phyloP scores from a whole-genome alignment of 495 filamentous ascomycete genomes.

The Neurospora tetraspora region DNA sequence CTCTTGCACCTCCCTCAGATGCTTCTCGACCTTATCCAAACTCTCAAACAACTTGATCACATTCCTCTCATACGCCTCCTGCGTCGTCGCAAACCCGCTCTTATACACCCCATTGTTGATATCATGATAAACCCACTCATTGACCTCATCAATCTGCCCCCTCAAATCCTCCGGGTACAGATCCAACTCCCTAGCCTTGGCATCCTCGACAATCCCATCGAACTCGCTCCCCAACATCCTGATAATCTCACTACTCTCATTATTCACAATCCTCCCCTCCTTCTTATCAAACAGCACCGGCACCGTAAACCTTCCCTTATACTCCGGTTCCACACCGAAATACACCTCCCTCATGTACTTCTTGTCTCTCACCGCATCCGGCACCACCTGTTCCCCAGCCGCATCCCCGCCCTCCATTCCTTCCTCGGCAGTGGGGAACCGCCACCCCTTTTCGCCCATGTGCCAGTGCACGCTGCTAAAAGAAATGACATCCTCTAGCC shows the following conservation, averaged over 20 bases:
- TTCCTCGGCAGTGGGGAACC: slow-evolving; percentile 58
- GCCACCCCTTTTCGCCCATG: slow-evolving; percentile 60
- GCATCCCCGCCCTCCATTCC: slow-evolving; percentile 45
- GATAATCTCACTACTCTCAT: slow-evolving; percentile 79
- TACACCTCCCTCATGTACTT: slow-evolving; percentile 62
- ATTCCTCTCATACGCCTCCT: slow-evolving; percentile 53
- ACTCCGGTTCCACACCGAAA: slow-evolving; percentile 54
- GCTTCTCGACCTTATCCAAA: slow-evolving; percentile 52
- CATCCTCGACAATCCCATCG: slow-evolving; percentile 43
- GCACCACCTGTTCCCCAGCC: slow-evolving; percentile 33
- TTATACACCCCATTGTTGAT: slow-evolving; percentile 70
- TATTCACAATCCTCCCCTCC: slow-evolving; percentile 63
- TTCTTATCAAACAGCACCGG: slow-evolving; percentile 72
- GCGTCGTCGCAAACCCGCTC: slow-evolving; percentile 54
- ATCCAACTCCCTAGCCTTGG: slow-evolving; percentile 33
- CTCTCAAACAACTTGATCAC: slow-evolving; percentile 51
- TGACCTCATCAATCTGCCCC: slow-evolving; percentile 49
- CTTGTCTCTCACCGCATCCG: slow-evolving; percentile 57
- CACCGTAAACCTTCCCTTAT: slow-evolving; percentile 68
- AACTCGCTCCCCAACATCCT: slow-evolving; percentile 54
- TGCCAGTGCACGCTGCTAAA: slow-evolving; percentile 61
- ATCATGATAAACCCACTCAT: slow-evolving; percentile 54
- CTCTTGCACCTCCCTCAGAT: slow-evolving; percentile 26
- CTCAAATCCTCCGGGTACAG: slow-evolving; percentile 48
- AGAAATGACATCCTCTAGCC: slow-evolving; percentile 61